Evolutionary conservation across 179 eudicot species (phyloP), one percentile per base, ranked within the genome.

Genomic region (Monotropa hypopitys): DNA sequence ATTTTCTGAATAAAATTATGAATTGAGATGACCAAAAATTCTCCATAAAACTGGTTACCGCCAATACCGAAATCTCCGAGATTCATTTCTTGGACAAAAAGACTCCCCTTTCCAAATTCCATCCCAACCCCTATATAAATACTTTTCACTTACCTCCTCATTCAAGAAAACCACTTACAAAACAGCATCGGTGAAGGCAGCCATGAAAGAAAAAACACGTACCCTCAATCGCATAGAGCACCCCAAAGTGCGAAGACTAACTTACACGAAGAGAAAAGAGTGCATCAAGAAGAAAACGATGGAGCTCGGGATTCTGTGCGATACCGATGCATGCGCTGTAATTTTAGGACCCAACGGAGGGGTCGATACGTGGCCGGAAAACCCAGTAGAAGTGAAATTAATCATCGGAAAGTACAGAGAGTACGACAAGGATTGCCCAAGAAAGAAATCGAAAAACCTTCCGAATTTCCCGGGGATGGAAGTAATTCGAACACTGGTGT

Each of bases 291-390:
- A 57, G 45, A 70, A 78, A 11, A 56, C 76, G 9, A 70, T 70
- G 80, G 70, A 78, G 49, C 70, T 78, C 4, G 68, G 75, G 0
- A 57, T 54, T 7, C 28, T 70, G 42, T 78, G 80, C 12, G 80
- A 59, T 20, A 32, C 26, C 0, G 15, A 42, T 3, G 67, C 56
- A 2, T 70, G 70, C 47, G 15, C 68, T 3, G 5, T 71, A 13
- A 15, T 43, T 20, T 18, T 69, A 7, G 70, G 70, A 5, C 57
- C 59, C 4, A 7, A n/a, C 26, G 76, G 76, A 0, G 59, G 20
- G 47, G 32, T 59, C 13, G 76, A 78, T 2, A 56, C 76, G 0
- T 78, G 80, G 80, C 80, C 76, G 8, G 57, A 78, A 5, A 45
- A 46, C 33, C 70, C 54, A 0, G 1, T 40, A 12, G 28, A 50